Conservation (phyloP, 176 grass and related monocot species). For the Leersia perrieri region DNA sequence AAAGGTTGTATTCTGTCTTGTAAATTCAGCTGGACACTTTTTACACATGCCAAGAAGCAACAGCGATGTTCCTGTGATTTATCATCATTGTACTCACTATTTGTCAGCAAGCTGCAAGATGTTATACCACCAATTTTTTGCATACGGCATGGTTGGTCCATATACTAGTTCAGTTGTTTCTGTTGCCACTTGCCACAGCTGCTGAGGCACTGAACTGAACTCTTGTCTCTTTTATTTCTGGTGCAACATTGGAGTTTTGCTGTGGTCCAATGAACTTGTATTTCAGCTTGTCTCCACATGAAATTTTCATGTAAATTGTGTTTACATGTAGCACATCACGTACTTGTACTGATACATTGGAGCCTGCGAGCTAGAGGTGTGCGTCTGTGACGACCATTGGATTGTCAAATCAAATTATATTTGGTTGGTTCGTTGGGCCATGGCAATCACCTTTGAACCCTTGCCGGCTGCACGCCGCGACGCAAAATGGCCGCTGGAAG, state of each 20-base stretch:
- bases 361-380: too few relatives aligned
- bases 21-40: conserved; percentile 31
- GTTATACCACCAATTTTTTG: not conserved
- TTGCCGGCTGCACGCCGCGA: not conserved
- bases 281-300: not conserved
- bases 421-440: not conserved
- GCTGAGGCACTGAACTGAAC: too few relatives aligned
- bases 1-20: conserved; percentile 20
- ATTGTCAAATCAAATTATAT: too few relatives aligned
- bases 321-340: too few relatives aligned
- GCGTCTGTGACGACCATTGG: too few relatives aligned
- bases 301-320: too few relatives aligned
- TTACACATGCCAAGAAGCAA: not conserved
- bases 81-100: not conserved
- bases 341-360: too few relatives aligned
- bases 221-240: not conserved
- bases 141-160: too few relatives aligned
- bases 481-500: too few relatives aligned
- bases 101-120: not conserved
- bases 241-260: not conserved
- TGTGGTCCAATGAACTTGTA: not conserved
- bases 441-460: not conserved
- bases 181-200: not conserved
- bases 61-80: not conserved
- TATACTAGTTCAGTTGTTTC: not conserved